A percentile compares a stretch with the other conserved stretches of the same genome.
Conservation (phyloP, 331 rosid genomes). For the Pyracantha coccinea region DNA sequence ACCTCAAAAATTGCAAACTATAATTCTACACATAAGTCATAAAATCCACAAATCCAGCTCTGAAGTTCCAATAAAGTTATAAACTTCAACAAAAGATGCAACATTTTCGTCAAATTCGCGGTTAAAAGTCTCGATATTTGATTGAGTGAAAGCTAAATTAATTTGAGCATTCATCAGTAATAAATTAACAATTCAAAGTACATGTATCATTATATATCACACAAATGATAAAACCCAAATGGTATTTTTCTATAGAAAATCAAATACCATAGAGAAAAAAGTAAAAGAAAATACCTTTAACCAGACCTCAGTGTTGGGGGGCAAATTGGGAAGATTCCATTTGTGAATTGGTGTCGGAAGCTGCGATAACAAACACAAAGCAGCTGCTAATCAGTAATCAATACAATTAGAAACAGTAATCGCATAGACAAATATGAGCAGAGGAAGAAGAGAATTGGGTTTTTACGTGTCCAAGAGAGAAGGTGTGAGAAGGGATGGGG, state of each 20-base stretch:
- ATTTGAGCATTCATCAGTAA: neutral
- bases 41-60: neutral
- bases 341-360: conserved; percentile 92
- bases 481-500: conserved; percentile 60
- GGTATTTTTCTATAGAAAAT: neutral
- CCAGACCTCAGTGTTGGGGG: conserved; percentile 68
- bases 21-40: neutral
- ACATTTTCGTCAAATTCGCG: neutral
- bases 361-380: conserved; percentile 18
- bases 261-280: neutral
- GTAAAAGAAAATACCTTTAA: conserved; percentile 41
- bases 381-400: neutral
- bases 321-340: conserved; percentile 92
- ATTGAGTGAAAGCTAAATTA: neutral
- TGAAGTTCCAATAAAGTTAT: neutral
- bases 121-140: neutral
- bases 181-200: neutral
- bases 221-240: neutral
- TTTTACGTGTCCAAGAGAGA: conserved; percentile 67
- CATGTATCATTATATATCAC: neutral
- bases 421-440: neutral
- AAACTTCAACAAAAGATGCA: neutral
- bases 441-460: neutral
- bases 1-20: neutral
- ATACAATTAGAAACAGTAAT: neutral